Evolutionary conservation across 2,329 filamentous ascomycete species (phyloP).

Genomic region (Cordyceps fumosorosea): DNA sequence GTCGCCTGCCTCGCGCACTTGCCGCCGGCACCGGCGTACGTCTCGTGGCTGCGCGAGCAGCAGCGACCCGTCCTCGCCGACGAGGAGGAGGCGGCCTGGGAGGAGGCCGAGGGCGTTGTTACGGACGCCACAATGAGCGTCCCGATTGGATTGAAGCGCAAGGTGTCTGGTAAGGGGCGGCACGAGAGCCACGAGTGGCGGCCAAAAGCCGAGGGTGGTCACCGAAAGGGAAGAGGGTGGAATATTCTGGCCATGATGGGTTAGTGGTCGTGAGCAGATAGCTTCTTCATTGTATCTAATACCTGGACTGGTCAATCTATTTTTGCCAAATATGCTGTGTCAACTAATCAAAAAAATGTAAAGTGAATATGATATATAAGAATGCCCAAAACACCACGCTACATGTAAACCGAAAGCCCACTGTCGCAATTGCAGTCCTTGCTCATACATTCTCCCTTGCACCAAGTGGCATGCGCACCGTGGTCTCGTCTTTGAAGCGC

Average conservation of each 20-base stretch:
- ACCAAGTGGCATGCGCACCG: conserved; percentile 46
- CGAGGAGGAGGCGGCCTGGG: too few species aligned
- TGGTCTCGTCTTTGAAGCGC: conserved; percentile 57
- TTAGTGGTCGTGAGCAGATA: neutral
- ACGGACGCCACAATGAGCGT: too few species aligned
- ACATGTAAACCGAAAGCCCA: neutral
- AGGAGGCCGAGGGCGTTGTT: too few species aligned
- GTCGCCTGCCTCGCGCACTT: neutral
- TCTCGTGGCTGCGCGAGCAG: neutral
- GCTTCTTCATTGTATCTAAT: neutral
- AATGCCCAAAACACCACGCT: conserved; percentile 26
- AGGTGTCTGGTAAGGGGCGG: too few species aligned
- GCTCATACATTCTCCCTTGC: conserved; percentile 34
- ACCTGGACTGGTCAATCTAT: neutral
- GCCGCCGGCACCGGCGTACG: neutral
- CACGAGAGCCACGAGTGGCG: neutral
- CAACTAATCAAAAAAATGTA: neutral
- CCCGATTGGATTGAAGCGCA: too few species aligned
- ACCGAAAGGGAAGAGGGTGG: neutral
- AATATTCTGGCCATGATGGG: neutral
- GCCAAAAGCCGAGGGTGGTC: neutral
- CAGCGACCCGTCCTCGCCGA: neutral
- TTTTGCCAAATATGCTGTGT: neutral
- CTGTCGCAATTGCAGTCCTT: neutral
- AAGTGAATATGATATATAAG: conserved; percentile 2